Evolutionary conservation across 345 rosid species (phyloP).

Genomic region (Sonneratia caseolaris): DNA sequence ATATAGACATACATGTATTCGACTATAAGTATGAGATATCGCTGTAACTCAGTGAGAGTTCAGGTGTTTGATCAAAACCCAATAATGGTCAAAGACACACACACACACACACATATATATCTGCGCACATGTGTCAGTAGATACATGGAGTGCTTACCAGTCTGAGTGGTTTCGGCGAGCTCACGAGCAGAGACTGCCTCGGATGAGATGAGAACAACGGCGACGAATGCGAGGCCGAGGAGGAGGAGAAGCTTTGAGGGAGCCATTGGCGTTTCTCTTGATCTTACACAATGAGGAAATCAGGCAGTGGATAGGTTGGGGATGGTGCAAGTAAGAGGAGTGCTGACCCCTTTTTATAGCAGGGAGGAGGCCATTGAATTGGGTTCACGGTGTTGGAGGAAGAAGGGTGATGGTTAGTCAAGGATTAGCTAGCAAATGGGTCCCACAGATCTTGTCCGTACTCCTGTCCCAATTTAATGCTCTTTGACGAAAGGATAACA

Average conservation of each 20-base stretch:
- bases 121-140: too few relatives aligned
- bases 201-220: constrained; percentile 17
- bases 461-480: background rate
- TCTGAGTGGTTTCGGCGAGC: constrained; percentile 10
- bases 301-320: background rate
- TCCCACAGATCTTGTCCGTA: background rate
- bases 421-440: background rate
- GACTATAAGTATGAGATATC: too few relatives aligned
- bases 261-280: constrained; percentile 5
- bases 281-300: too few relatives aligned
- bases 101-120: background rate
- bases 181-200: constrained; percentile 20
- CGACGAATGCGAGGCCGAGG: constrained; percentile 14
- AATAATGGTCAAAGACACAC: background rate
- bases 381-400: background rate
- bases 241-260: constrained; percentile 16
- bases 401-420: background rate
- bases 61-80: background rate
- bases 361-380: too few relatives aligned
- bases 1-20: too few relatives aligned
- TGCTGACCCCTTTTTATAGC: too few relatives aligned
- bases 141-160: background rate
- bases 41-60: background rate
- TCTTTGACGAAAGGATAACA: background rate
- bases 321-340: too few relatives aligned